Evolutionary conservation across 495 filamentous ascomycete genomes (phyloP).

Genomic region (Lepidopterella palustris): DNA sequence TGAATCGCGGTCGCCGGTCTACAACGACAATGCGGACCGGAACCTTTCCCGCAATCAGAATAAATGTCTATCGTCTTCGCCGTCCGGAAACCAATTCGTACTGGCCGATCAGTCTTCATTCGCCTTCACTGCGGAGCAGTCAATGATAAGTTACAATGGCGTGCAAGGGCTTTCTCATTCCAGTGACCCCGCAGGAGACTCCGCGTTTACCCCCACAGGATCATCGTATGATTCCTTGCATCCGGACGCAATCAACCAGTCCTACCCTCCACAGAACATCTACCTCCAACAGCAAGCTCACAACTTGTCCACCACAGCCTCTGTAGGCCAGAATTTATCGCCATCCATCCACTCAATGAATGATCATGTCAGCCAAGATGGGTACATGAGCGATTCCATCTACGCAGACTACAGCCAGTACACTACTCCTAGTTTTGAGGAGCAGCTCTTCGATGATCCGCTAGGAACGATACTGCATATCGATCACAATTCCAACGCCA

Average conservation of each 20-base stretch:
- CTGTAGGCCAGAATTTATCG: conserved; percentile 21
- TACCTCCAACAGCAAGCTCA: conserved; percentile 15
- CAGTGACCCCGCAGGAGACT: conserved; percentile 1
- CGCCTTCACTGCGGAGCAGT: conserved; percentile 21
- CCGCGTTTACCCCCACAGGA: conserved; percentile 20
- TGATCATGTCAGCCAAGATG: conserved; percentile 25
- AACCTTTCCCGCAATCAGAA: conserved; percentile 18
- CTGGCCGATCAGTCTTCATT: conserved; percentile 10
- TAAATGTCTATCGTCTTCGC: conserved; percentile 12
- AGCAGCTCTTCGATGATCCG: conserved; percentile 14
- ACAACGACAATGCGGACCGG: conserved; percentile 10
- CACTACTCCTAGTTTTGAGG: conserved; percentile 16
- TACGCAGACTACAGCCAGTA: conserved; percentile 18
- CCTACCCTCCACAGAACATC: conserved; percentile 10
- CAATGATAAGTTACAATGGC: conserved; percentile 19
- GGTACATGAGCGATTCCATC: conserved; percentile 23
- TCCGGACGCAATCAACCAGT: conserved; percentile 16
- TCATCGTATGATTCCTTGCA: conserved; percentile 25
- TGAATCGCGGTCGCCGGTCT: conserved; percentile 17
- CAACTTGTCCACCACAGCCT: conserved; percentile 11
- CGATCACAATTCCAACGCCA: not conserved
- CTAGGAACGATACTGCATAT: conserved; percentile 11
- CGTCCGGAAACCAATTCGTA: conserved; percentile 8
- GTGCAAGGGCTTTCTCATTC: conserved; percentile 8
- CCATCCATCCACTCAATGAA: conserved; percentile 20